These are phyloP conservation scores for Ceratonia siliqua DNA, from an alignment of 306 rosid genomes.

Conservation along the genomic window DNA sequence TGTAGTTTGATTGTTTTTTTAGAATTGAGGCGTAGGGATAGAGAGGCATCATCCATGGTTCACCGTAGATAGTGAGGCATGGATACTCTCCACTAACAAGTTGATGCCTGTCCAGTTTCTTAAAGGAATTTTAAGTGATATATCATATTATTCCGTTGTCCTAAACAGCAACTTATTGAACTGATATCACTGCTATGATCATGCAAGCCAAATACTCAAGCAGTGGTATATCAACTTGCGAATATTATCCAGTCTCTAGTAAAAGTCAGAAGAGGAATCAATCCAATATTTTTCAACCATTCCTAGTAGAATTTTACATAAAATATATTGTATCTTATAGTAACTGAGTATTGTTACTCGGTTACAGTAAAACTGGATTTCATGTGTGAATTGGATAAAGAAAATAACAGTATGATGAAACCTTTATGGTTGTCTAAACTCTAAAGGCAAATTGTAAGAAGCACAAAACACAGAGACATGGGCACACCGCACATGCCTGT, in stretches of 20 bases:
- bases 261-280: too few species aligned
- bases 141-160: constrained; percentile 17
- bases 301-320: not conserved
- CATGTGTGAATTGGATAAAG: not conserved
- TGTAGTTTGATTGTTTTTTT: constrained; percentile 4
- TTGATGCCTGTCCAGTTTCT: not conserved
- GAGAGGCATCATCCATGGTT: constrained; percentile 29
- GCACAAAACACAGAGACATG: not conserved
- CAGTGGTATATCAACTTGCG: not conserved
- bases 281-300: too few species aligned
- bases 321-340: not conserved
- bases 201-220: not conserved
- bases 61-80: constrained; percentile 44
- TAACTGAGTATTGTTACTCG: not conserved
- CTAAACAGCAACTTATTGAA: not conserved
- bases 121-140: constrained; percentile 22
- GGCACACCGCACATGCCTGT: not conserved
- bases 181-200: not conserved
- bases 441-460: not conserved
- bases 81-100: constrained; percentile 44
- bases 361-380: not conserved
- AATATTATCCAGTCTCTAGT: not conserved
- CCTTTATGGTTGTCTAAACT: not conserved
- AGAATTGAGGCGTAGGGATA: constrained; percentile 3
- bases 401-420: not conserved